phyloP scores from a whole-genome alignment of 2,329 filamentous ascomycete genomes.

The Venturiaceae sp. region DNA sequence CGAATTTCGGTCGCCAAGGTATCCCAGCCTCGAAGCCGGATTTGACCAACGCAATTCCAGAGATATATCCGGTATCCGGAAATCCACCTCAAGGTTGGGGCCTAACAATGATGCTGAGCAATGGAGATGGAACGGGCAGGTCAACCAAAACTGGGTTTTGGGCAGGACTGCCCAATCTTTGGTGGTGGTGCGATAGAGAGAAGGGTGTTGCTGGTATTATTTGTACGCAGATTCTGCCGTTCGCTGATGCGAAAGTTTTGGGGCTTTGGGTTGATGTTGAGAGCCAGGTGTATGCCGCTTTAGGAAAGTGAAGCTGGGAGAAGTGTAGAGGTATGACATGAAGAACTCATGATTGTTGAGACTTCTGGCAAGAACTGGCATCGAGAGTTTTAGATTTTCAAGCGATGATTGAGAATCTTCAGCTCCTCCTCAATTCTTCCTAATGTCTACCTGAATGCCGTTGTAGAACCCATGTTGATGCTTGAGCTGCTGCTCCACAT shows the following conservation, averaged over 20 bases:
- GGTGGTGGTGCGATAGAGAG: conserved; percentile 54
- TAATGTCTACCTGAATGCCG: too few relatives aligned
- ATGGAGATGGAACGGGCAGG: background rate
- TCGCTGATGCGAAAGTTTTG: conserved; percentile 17
- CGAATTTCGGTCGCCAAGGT: conserved; percentile 22
- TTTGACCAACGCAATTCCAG: conserved; percentile 16
- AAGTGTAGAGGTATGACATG: too few relatives aligned
- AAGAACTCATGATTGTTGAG: too few relatives aligned
- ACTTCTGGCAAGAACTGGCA: too few relatives aligned
- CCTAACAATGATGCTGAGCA: background rate
- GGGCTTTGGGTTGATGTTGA: too few relatives aligned
- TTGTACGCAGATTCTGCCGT: conserved; percentile 22
- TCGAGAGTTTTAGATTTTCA: too few relatives aligned
- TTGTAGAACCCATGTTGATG: too few relatives aligned
- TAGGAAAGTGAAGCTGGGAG: too few relatives aligned
- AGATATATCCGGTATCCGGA: conserved; percentile 14
- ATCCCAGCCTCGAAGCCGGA: conserved; percentile 23
- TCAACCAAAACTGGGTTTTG: conserved; percentile 26
- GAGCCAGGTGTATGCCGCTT: too few relatives aligned
- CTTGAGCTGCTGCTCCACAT: too few relatives aligned
- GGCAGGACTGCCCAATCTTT: conserved; percentile 51
- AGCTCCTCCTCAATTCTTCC: too few relatives aligned
- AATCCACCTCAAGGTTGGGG: conserved; percentile 55
- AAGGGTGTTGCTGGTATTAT: conserved; percentile 40
- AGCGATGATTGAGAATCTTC: too few relatives aligned